phyloP scores from a whole-genome alignment of 1,139 yeast species.

The Blastobotrys serpentis region DNA sequence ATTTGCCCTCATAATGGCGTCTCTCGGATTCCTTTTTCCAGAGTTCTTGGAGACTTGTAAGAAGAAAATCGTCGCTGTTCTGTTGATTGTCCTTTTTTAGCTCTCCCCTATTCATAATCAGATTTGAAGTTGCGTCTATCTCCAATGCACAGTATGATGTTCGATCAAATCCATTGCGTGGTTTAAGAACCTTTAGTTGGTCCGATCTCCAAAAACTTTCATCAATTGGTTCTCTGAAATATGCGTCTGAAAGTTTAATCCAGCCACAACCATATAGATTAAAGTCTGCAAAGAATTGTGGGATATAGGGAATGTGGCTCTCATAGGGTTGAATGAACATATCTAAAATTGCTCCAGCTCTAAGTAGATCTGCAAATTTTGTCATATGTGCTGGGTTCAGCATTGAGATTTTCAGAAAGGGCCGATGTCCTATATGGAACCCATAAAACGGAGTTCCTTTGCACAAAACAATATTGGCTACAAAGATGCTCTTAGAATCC shows the following conservation, averaged over 20 bases:
- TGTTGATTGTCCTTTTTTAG: neutral
- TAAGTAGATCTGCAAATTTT: constrained; percentile 59
- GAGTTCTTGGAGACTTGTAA: constrained; percentile 57
- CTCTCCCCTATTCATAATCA: constrained; percentile 53
- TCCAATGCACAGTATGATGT: constrained; percentile 66
- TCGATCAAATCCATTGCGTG: neutral
- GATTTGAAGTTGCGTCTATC: constrained; percentile 60
- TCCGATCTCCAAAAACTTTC: neutral
- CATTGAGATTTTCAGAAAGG: constrained; percentile 66
- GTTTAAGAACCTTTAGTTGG: neutral
- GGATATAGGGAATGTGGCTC: constrained; percentile 70
- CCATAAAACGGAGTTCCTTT: constrained; percentile 86
- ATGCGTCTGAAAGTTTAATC: constrained; percentile 44
- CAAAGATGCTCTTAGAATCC: constrained; percentile 43
- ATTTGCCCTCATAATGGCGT: constrained; percentile 44
- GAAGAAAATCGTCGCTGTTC: constrained; percentile 39
- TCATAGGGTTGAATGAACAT: constrained; percentile 56
- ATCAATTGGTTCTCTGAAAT: constrained; percentile 24
- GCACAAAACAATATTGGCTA: constrained; percentile 68
- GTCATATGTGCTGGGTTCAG: constrained; percentile 61
- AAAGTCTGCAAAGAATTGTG: constrained; percentile 81
- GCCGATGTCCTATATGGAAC: constrained; percentile 60
- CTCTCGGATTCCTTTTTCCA: constrained; percentile 62
- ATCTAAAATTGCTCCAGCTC: constrained; percentile 49
- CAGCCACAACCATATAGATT: constrained; percentile 85